These are phyloP conservation scores for Ophiostoma tasmaniense DNA, from an alignment of 2,329 filamentous ascomycete species.

Conservation along the genomic window DNA sequence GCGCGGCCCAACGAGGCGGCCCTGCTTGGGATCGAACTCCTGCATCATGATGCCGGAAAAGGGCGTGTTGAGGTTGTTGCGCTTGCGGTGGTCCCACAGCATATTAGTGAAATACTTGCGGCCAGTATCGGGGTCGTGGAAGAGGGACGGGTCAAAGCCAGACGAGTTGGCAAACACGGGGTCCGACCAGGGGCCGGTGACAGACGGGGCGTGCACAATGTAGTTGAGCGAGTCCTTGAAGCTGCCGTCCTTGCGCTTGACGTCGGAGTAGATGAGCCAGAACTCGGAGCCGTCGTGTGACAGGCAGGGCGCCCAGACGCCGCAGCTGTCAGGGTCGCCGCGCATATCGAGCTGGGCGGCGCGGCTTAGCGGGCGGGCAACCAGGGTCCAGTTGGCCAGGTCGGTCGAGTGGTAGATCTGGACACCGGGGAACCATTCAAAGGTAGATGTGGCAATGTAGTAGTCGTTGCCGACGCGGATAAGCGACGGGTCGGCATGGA, in stretches of 20 bases:
- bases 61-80: constrained; percentile 28
- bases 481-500: constrained; percentile 46
- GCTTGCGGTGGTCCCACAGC: constrained; percentile 45
- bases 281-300: constrained; percentile 52
- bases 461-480: constrained; percentile 29
- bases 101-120: constrained; percentile 51
- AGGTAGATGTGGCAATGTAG: constrained; percentile 45
- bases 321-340: constrained; percentile 51
- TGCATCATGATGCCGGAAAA: constrained; percentile 53
- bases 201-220: constrained; percentile 45
- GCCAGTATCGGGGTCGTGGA: constrained; percentile 46
- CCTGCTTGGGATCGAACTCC: constrained; percentile 43
- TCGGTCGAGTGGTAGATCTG: constrained; percentile 46
- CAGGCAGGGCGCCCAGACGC: constrained; percentile 57
- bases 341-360: constrained; percentile 39
- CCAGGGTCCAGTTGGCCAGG: constrained; percentile 40
- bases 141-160: constrained; percentile 50
- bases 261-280: constrained; percentile 57
- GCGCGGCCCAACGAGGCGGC: constrained; percentile 45
- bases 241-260: constrained; percentile 58
- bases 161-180: constrained; percentile 48
- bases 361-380: constrained; percentile 34
- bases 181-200: constrained; percentile 55
- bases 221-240: constrained; percentile 39
- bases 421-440: constrained; percentile 44